Conservation (phyloP, 345 rosid genomes). For the Ceriops tagal region DNA sequence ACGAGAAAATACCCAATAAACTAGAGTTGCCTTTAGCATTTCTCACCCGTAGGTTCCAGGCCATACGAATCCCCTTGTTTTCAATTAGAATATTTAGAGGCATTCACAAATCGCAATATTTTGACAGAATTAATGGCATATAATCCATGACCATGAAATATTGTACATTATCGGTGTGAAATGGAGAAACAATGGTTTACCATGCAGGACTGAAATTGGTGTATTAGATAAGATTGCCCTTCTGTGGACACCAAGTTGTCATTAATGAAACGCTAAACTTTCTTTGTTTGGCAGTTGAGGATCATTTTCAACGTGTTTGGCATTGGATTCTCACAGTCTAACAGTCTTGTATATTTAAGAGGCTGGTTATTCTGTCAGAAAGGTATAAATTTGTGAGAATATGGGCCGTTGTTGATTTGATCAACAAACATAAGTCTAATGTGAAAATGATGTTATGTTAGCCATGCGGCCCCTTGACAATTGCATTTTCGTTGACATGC, state of each 20-base stretch:
- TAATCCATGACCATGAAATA: slow-evolving; percentile 30
- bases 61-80: slow-evolving; percentile 24
- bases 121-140: slow-evolving; percentile 19
- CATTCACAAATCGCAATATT: not conserved
- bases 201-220: not conserved
- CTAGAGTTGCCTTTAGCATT: slow-evolving; percentile 14
- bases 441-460: not conserved
- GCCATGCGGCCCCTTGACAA: not conserved
- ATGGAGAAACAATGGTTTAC: slow-evolving; percentile 15
- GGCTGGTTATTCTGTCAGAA: not conserved
- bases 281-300: slow-evolving; percentile 24
- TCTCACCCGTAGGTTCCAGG: slow-evolving; percentile 5
- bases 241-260: not conserved
- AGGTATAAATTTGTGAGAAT: not conserved
- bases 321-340: slow-evolving; percentile 41
- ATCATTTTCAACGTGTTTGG: slow-evolving; percentile 30
- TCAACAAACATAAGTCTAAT: not conserved
- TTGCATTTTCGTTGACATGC: not conserved
- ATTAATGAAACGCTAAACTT: slow-evolving; percentile 15
- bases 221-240: not conserved
- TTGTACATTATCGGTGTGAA: slow-evolving; percentile 20
- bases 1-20: too few species aligned
- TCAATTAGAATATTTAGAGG: slow-evolving; percentile 13
- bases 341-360: not conserved
- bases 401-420: slow-evolving; percentile 1